Percentiles rank a stretch among this genome's conserved stretches.
Evolutionary conservation across 495 filamentous ascomycete species (phyloP).

Genomic region (Penicillium odoratum): DNA sequence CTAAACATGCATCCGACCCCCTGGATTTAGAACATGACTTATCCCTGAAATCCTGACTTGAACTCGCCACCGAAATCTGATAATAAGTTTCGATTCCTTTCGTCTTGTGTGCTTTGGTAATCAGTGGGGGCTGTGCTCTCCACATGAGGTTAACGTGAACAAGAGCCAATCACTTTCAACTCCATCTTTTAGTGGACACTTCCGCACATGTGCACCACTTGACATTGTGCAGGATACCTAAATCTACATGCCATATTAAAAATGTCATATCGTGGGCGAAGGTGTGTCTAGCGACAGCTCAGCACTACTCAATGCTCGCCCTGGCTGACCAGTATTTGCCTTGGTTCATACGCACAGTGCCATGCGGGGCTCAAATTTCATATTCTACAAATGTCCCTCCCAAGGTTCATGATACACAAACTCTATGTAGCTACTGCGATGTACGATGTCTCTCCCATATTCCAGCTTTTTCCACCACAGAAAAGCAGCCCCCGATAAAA

Average conservation of each 20-base stretch:
- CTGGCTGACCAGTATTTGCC: not conserved
- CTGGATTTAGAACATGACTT: constrained; percentile 1
- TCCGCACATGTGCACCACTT: too few species aligned
- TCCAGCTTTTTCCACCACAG: not conserved
- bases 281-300: not conserved
- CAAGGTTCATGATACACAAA: too few species aligned
- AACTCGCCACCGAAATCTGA: constrained; percentile 14
- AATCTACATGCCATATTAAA: not conserved
- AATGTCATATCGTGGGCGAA: not conserved
- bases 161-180: constrained; percentile 10
- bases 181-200: not conserved
- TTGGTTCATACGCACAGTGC: not conserved
- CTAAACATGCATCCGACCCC: not conserved
- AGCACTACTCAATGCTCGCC: not conserved
- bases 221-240: not conserved
- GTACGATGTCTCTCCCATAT: not conserved
- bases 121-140: constrained; percentile 14
- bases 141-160: constrained; percentile 2
- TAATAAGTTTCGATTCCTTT: constrained; percentile 1
- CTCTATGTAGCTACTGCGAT: not conserved
- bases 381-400: not conserved
- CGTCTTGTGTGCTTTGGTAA: constrained; percentile 9
- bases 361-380: not conserved
- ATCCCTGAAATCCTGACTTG: not conserved
- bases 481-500: not conserved